Evolutionary conservation across 2,329 filamentous ascomycete genomes (phyloP).

Genomic region (Microdochium paspali): DNA sequence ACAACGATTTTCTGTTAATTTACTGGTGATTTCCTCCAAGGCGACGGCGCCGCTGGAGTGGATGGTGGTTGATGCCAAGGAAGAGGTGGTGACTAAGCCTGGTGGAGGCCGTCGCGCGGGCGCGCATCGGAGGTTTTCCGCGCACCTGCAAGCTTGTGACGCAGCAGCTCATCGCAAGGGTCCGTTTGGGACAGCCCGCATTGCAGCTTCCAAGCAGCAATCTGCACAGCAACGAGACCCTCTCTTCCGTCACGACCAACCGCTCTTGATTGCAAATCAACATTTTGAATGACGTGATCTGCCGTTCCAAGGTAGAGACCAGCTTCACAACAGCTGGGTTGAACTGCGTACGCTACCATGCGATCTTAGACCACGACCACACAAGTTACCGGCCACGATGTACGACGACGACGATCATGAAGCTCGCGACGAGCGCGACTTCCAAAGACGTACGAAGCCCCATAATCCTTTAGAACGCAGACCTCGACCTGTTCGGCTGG

Average conservation of each 20-base stretch:
- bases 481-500: neutral
- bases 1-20: constrained; percentile 8
- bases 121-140: too few species aligned
- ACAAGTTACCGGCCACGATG: constrained; percentile 7
- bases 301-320: too few species aligned
- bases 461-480: constrained; percentile 21
- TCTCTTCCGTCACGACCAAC: too few species aligned
- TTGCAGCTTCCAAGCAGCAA: too few species aligned
- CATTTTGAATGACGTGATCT: too few species aligned
- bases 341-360: constrained; percentile 5
- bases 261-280: too few species aligned
- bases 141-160: too few species aligned
- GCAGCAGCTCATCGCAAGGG: too few species aligned
- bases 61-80: too few species aligned
- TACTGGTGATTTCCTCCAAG: too few species aligned
- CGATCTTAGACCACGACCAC: neutral
- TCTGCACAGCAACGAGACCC: neutral
- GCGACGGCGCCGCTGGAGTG: too few species aligned
- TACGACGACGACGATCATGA: constrained; percentile 21
- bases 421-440: constrained; percentile 16
- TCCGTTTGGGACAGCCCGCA: too few species aligned
- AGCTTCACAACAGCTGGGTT: neutral
- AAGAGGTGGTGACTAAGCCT: neutral
- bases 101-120: neutral
- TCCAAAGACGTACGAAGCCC: constrained; percentile 17